Evolutionary conservation across 106 monocot species (phyloP).

Genomic region (Narthecium ossifragum): DNA sequence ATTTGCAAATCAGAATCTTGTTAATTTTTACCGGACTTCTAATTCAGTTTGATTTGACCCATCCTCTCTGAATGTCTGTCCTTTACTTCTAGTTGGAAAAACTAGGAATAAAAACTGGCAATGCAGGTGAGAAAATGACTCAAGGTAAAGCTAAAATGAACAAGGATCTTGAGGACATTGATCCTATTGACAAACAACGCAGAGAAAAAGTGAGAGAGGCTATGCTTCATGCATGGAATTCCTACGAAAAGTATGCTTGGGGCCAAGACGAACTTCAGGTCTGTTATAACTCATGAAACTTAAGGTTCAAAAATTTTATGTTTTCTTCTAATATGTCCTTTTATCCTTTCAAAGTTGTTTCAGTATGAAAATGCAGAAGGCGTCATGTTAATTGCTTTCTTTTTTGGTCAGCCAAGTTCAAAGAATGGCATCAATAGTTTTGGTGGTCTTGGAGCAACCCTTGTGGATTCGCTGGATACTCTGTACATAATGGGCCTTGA

Average conservation of each 20-base stretch:
- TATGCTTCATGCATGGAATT: slow-evolving; percentile 98
- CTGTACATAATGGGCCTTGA: slow-evolving; percentile 92
- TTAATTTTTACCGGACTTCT: neutral
- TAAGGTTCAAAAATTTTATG: neutral
- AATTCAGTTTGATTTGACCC: neutral
- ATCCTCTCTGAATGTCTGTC: neutral
- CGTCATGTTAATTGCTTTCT: neutral
- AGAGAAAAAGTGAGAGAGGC: slow-evolving; percentile 93
- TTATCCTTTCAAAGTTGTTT: slow-evolving; percentile 2
- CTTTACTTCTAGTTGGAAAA: slow-evolving; percentile 40
- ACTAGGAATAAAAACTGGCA: slow-evolving; percentile 7
- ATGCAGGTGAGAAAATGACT: slow-evolving; percentile 8
- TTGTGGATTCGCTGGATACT: slow-evolving; percentile 89
- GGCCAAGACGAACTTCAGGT: slow-evolving; percentile 92
- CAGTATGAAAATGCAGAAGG: neutral
- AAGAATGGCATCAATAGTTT: slow-evolving; percentile 87
- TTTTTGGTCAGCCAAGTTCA: slow-evolving; percentile 69
- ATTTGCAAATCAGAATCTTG: neutral
- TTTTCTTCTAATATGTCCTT: slow-evolving; percentile 1
- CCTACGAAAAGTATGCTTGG: slow-evolving; percentile 91
- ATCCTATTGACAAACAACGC: slow-evolving; percentile 57
- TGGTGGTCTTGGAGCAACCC: slow-evolving; percentile 93
- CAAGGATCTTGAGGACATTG: slow-evolving; percentile 24
- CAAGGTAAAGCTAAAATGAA: slow-evolving; percentile 3
- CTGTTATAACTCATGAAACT: neutral